Conservation (phyloP, 306 rosid genomes). For the Pterocarpus santalinus region DNA sequence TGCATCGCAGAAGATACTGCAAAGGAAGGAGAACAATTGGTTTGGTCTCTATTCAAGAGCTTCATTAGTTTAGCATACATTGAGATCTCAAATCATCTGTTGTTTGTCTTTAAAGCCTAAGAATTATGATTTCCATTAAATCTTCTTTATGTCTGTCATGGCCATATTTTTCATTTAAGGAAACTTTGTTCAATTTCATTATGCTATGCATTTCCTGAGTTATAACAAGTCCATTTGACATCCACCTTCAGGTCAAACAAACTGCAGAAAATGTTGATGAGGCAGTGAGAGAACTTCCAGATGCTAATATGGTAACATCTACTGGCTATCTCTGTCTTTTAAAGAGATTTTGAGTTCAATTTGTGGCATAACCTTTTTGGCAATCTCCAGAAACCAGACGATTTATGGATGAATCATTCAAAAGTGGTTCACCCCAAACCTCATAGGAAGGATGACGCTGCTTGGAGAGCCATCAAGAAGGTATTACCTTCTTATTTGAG, state of each 20-base stretch:
- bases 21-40: slow-evolving; percentile 81
- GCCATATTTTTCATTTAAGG: background rate
- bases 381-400: slow-evolving; percentile 91
- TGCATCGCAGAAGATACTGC: slow-evolving; percentile 73
- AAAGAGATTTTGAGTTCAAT: slow-evolving; percentile 36
- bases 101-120: slow-evolving; percentile 1
- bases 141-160: background rate
- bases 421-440: slow-evolving; percentile 88
- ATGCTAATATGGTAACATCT: slow-evolving; percentile 81
- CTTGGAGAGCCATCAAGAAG: slow-evolving; percentile 86
- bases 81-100: slow-evolving; percentile 1
- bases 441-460: slow-evolving; percentile 74
- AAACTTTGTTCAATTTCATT: slow-evolving; percentile 17
- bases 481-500: slow-evolving; percentile 50
- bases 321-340: slow-evolving; percentile 18
- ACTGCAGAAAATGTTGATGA: slow-evolving; percentile 90
- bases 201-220: slow-evolving; percentile 27
- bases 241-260: slow-evolving; percentile 68
- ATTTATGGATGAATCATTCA: slow-evolving; percentile 93
- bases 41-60: slow-evolving; percentile 48
- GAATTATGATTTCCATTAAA: slow-evolving; percentile 17
- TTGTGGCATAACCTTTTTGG: slow-evolving; percentile 42
- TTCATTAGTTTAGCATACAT: slow-evolving; percentile 12
- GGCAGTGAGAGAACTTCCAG: slow-evolving; percentile 96
- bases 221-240: slow-evolving; percentile 34